phyloP scores from a whole-genome alignment of 1,139 yeast genomes.

The Yarrowia galli region DNA sequence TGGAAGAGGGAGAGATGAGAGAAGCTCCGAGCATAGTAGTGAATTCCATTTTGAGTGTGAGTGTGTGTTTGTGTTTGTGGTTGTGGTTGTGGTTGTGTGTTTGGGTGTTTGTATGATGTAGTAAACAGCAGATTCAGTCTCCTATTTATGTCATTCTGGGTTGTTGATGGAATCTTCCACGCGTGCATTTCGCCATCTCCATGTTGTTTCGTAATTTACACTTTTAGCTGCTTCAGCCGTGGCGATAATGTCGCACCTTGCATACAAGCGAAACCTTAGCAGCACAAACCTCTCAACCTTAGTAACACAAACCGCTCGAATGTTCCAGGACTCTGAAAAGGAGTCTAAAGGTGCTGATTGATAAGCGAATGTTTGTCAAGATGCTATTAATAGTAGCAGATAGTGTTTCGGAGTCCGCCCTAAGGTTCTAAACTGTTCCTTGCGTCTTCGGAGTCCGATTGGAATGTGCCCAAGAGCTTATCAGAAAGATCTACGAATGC shows the following conservation, averaged over 20 bases:
- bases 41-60: slow-evolving; percentile 5
- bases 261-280: slow-evolving; percentile 3
- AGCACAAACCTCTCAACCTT: slow-evolving; percentile 11
- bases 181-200: background rate
- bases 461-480: too few relatives aligned
- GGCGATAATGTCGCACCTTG: slow-evolving; percentile 18
- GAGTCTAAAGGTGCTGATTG: background rate
- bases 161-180: background rate
- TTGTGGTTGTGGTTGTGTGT: background rate
- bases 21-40: slow-evolving; percentile 3
- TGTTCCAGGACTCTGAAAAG: background rate
- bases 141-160: background rate
- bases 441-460: too few relatives aligned
- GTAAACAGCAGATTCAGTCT: background rate
- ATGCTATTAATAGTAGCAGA: too few relatives aligned
- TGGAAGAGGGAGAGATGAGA: too few relatives aligned
- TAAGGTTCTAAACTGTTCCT: too few relatives aligned
- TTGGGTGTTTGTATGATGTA: background rate
- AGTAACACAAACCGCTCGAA: slow-evolving; percentile 7
- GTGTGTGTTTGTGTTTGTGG: background rate
- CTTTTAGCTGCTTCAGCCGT: background rate
- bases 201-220: background rate
- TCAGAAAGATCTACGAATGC: too few relatives aligned
- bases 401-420: too few relatives aligned
- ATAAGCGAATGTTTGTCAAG: too few relatives aligned